Percentiles rank a stretch among this genome's conserved stretches.
Conservation (phyloP, 306 rosid genomes). For the Canavalia gladiata region DNA sequence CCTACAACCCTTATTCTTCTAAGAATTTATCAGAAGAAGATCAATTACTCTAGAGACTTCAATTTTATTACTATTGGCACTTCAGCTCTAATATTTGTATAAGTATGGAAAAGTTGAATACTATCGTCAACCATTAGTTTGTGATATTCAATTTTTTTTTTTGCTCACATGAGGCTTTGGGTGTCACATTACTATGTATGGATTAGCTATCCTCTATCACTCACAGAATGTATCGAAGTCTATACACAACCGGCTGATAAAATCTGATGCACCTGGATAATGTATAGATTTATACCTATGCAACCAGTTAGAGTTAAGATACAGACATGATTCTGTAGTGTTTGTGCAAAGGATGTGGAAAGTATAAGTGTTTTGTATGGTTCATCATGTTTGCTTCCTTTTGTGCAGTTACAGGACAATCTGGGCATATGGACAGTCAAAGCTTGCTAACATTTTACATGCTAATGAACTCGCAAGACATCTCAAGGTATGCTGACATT, state of each 20-base stretch:
- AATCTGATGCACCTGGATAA: background rate
- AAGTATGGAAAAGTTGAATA: too few relatives aligned
- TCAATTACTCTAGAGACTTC: background rate
- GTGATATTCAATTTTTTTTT: background rate
- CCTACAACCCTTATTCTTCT: background rate
- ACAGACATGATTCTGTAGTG: background rate
- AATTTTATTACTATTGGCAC: background rate
- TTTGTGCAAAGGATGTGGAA: background rate
- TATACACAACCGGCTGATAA: background rate
- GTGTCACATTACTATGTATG: background rate
- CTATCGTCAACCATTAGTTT: background rate
- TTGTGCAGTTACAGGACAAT: slow-evolving; percentile 60
- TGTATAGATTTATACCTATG: background rate
- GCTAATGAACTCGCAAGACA: slow-evolving; percentile 76
- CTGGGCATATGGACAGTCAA: slow-evolving; percentile 80
- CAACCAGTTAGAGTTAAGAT: background rate
- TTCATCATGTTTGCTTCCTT: background rate
- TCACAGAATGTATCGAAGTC: background rate
- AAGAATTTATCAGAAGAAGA: background rate
- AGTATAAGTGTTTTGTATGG: background rate
- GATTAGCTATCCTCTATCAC: background rate
- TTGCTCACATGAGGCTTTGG: background rate
- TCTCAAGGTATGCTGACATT: slow-evolving; percentile 54
- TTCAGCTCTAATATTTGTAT: too few relatives aligned
- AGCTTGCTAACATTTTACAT: slow-evolving; percentile 78